Evolutionary conservation across 768 basidiomycete species (phyloP).

Genomic region (Cystobasidium ongulense): DNA sequence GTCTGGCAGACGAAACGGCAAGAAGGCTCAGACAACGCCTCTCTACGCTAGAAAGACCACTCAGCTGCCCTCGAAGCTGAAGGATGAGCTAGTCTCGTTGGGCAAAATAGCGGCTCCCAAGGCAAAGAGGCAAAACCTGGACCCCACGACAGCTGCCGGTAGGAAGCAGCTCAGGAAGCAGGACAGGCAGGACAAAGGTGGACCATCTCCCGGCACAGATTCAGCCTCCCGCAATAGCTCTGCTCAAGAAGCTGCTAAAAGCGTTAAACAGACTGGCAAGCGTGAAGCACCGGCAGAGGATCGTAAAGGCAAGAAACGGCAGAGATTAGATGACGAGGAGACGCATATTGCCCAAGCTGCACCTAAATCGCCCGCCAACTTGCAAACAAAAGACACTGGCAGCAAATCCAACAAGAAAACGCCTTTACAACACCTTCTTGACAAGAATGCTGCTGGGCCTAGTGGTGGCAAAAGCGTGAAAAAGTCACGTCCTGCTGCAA

Average conservation of each 20-base stretch:
- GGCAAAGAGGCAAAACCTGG: background rate
- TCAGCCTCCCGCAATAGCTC: background rate
- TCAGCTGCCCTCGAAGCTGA: conserved; percentile 11
- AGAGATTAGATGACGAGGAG: background rate
- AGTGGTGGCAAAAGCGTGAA: background rate
- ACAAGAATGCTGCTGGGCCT: background rate
- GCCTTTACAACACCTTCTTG: conserved; percentile 19
- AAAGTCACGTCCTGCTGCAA: background rate
- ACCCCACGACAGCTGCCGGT: conserved; percentile 11
- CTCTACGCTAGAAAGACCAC: conserved; percentile 28
- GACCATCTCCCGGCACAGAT: background rate
- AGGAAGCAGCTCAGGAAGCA: conserved; percentile 20
- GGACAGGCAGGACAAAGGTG: background rate
- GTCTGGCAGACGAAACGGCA: background rate
- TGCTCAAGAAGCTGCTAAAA: background rate
- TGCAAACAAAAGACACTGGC: background rate
- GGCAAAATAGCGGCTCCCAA: conserved; percentile 1
- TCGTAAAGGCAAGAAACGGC: conserved; percentile 11
- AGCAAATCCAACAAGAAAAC: background rate
- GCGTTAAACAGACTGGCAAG: background rate
- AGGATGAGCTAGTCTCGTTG: conserved; percentile 27
- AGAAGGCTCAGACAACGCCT: background rate
- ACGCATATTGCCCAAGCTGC: background rate
- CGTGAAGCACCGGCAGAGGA: background rate
- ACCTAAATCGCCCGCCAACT: background rate